These are phyloP conservation scores for Syzygium aqueum DNA, from an alignment of 345 rosid genomes.

Conservation along the genomic window DNA sequence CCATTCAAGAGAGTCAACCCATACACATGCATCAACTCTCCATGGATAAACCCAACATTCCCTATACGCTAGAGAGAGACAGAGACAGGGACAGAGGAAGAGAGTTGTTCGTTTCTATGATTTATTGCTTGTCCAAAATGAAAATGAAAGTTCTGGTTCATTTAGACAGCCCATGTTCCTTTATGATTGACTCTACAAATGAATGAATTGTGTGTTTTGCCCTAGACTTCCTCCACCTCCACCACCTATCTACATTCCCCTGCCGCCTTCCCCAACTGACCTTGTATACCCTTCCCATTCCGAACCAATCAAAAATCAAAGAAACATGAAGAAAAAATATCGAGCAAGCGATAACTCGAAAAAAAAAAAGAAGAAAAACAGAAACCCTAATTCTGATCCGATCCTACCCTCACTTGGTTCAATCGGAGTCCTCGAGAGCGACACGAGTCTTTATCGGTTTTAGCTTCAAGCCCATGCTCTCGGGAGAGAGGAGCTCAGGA, in stretches of 20 bases:
- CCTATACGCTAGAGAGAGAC: not conserved
- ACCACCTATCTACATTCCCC: not conserved
- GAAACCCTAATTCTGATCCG: not conserved
- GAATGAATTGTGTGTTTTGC: conserved; percentile 2
- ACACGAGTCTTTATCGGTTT: conserved; percentile 89
- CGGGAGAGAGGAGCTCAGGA: conserved; percentile 95
- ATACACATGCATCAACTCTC: not conserved
- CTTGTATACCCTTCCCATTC: not conserved
- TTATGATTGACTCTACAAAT: conserved; percentile 1
- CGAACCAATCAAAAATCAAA: not conserved
- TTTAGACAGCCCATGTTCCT: not conserved
- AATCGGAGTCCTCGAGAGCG: conserved; percentile 8
- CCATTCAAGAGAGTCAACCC: not conserved
- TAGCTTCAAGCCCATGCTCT: conserved; percentile 97
- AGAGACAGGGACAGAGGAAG: not conserved
- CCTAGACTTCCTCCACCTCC: not conserved
- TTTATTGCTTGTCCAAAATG: not conserved
- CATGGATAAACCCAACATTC: not conserved
- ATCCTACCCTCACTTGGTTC: not conserved
- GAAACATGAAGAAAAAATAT: not conserved
- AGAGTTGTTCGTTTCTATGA: not conserved
- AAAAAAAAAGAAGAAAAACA: too few species aligned
- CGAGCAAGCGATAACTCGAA: not conserved
- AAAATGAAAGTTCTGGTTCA: not conserved
- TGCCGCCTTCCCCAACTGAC: not conserved